phyloP scores from a whole-genome alignment of 257 asterid species.

The Nicotiana otophora region DNA sequence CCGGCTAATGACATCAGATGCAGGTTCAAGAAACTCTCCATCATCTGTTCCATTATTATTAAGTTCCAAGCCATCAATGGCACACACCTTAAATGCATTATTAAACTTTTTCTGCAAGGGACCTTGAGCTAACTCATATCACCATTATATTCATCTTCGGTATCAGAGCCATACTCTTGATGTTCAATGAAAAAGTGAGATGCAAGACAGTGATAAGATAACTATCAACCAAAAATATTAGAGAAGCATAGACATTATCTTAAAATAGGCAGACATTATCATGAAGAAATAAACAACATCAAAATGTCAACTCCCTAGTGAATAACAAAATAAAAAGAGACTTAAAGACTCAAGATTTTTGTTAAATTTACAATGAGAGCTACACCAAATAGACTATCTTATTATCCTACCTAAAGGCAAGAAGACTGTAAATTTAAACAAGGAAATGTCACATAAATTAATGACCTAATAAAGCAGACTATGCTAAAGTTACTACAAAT shows the following conservation, averaged over 20 bases:
- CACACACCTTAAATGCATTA: conserved; percentile 39
- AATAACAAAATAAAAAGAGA: background rate
- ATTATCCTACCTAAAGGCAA: background rate
- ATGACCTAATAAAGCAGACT: background rate
- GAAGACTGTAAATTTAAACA: background rate
- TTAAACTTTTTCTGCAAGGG: conserved; percentile 59
- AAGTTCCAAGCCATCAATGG: conserved; percentile 15
- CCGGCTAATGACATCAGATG: conserved; percentile 55
- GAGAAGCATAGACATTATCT: background rate
- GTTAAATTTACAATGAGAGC: background rate
- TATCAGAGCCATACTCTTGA: conserved; percentile 56
- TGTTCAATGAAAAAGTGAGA: conserved; percentile 37
- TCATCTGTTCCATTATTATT: conserved; percentile 19
- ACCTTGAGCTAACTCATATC: conserved; percentile 37
- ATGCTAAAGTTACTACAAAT: background rate
- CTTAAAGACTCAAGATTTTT: background rate
- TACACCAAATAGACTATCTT: background rate
- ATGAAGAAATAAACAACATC: too few relatives aligned
- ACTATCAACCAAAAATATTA: background rate
- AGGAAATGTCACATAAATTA: background rate
- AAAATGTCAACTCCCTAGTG: background rate
- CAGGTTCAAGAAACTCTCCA: conserved; percentile 44
- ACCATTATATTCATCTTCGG: conserved; percentile 48
- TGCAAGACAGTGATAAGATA: conserved; percentile 11
- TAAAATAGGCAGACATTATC: background rate